phyloP scores from a whole-genome alignment of 1,139 yeast species.

The Torulaspora pretoriensis region DNA sequence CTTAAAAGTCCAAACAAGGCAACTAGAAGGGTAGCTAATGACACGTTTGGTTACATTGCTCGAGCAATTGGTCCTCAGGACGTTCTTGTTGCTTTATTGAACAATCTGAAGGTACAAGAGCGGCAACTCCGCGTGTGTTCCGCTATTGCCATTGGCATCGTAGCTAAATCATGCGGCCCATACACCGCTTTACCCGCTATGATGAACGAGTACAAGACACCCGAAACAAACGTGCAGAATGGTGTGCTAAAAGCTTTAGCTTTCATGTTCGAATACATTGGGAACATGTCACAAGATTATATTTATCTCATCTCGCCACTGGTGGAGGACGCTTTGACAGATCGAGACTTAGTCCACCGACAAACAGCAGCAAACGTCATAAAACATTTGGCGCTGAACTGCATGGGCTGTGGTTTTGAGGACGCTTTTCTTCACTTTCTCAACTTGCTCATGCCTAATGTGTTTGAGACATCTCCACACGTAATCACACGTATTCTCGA shows the following conservation, averaged over 20 bases:
- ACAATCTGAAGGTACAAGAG: slow-evolving; percentile 86
- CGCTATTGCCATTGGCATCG: slow-evolving; percentile 96
- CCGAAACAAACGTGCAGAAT: slow-evolving; percentile 90
- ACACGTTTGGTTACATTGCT: slow-evolving; percentile 88
- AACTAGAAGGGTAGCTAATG: slow-evolving; percentile 81
- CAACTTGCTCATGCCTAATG: slow-evolving; percentile 74
- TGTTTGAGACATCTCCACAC: slow-evolving; percentile 93
- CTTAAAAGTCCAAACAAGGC: slow-evolving; percentile 77
- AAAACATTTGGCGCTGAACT: slow-evolving; percentile 74
- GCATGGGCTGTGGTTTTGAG: slow-evolving; percentile 70
- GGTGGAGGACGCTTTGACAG: slow-evolving; percentile 85
- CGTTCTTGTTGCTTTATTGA: slow-evolving; percentile 77
- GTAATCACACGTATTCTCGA: slow-evolving; percentile 80
- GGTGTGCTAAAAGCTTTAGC: slow-evolving; percentile 90
- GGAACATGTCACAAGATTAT: slow-evolving; percentile 77
- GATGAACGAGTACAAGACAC: slow-evolving; percentile 92
- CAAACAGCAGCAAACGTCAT: slow-evolving; percentile 94
- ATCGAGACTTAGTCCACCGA: slow-evolving; percentile 87
- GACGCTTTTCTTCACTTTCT: slow-evolving; percentile 72
- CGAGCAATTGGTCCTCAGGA: slow-evolving; percentile 96
- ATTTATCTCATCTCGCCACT: slow-evolving; percentile 77
- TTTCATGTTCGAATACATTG: slow-evolving; percentile 91
- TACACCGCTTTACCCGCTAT: slow-evolving; percentile 94
- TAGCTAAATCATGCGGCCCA: slow-evolving; percentile 90
- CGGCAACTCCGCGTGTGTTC: slow-evolving; percentile 96